Percentiles rank a stretch among this genome's conserved stretches.
Conservation (phyloP, 768 basidiomycete genomes). For the Mycena chlorophos region DNA sequence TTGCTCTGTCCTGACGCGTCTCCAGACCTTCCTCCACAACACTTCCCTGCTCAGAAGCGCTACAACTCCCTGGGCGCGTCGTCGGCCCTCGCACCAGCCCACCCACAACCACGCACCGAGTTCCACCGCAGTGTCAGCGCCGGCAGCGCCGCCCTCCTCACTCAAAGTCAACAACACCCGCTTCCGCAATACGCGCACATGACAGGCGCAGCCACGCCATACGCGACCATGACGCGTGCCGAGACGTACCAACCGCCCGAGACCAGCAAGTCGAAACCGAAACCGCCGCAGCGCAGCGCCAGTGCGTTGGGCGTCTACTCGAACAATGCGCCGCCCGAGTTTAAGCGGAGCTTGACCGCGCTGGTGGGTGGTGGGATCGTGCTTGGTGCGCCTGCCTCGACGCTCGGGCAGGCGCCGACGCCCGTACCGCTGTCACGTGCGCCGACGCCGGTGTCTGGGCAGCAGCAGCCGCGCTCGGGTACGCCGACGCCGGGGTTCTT, state of each 20-base stretch:
- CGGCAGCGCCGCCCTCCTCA: slow-evolving; percentile 4
- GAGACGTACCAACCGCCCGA: slow-evolving; percentile 11
- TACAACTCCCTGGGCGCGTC: slow-evolving; percentile 60
- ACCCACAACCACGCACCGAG: not conserved
- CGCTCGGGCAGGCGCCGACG: slow-evolving; percentile 20
- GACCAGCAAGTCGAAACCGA: not conserved
- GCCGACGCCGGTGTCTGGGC: slow-evolving; percentile 24
- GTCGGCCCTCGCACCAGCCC: slow-evolving; percentile 8
- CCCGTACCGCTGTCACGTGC: slow-evolving; percentile 15
- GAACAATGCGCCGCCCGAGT: slow-evolving; percentile 49
- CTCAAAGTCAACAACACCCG: not conserved
- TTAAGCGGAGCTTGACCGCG: slow-evolving; percentile 49
- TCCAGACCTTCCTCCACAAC: slow-evolving; percentile 8
- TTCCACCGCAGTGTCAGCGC: slow-evolving; percentile 22
- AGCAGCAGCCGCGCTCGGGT: slow-evolving; percentile 39
- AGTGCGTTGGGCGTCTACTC: slow-evolving; percentile 41
- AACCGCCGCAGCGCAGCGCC: slow-evolving; percentile 9
- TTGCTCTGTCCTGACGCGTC: not conserved
- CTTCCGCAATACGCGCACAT: slow-evolving; percentile 14
- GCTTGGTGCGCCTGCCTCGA: slow-evolving; percentile 12
- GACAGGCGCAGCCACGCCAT: slow-evolving; percentile 17
- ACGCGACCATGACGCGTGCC: slow-evolving; percentile 16
- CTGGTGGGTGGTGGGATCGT: slow-evolving; percentile 11
- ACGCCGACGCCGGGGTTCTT: slow-evolving; percentile 40
- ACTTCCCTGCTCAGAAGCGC: slow-evolving; percentile 41